Evolutionary conservation across 73 alveolate species (phyloP), one percentile per base, ranked within the genome.

Genomic region (Paramecium sonneborni): DNA sequence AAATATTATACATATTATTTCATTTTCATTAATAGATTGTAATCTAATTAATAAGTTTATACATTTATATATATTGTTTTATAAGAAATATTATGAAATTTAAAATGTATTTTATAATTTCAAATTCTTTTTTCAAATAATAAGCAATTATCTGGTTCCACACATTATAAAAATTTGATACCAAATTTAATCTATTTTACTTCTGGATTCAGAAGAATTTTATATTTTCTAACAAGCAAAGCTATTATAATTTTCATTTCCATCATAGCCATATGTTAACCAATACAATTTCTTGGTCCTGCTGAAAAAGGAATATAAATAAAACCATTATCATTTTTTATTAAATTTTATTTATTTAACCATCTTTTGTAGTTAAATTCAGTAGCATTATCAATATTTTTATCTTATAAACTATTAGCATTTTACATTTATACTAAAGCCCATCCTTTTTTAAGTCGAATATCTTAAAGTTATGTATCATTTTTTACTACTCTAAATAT

Each of bases 231-330:
- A 56, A 56, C 28, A 56, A 56, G 32, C 26, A 12, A 9, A 10
- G 85, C 41, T 68, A 68, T 6, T 18, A 68, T 68, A 7, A 68
- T 68, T 28, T 68, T 68, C 10, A 24, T 5, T 85, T 85, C 92
- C 32, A 85, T 85, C 30, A 55, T 37, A 37, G 92, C 92, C 74
- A 85, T 67, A 85, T 85, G 92, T 28, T 85, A 28, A 39, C 92
- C 92, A 14, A 85, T 85, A 44, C 92, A 85, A 52, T 85, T 85
- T 56, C 92, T 85, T 34, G 85, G 85, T 30, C 92, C 92, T 37
- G 92, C 92, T 28, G 55, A 44, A 69, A 85, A 85, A n/a, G 92
- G 92, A 5, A 57, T 85, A 15, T 68, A 8, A 24, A 68, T 23
- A 24, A 68, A 68, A 6, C 85, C 85, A 68, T 12, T 68, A 68